Evolutionary conservation across 306 rosid genomes (phyloP).

Genomic region (Senna tora): DNA sequence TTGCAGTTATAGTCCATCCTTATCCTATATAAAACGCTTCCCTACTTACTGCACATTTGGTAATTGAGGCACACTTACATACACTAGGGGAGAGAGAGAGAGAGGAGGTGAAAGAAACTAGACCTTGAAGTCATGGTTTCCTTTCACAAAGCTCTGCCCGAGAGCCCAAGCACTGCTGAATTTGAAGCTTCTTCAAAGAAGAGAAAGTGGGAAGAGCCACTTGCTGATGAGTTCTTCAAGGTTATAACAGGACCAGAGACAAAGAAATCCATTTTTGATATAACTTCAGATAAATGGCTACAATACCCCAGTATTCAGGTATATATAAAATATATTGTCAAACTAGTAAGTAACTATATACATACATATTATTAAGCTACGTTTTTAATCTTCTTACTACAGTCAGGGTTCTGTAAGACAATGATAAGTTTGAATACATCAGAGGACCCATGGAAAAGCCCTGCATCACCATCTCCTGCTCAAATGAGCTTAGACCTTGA

Average conservation of each 20-base stretch:
- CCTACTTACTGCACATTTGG: slow-evolving; percentile 38
- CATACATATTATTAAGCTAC: background rate
- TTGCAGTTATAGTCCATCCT: slow-evolving; percentile 42
- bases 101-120: background rate
- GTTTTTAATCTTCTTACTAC: slow-evolving; percentile 22
- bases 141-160: slow-evolving; percentile 56
- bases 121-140: slow-evolving; percentile 58
- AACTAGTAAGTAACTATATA: background rate
- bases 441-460: slow-evolving; percentile 55
- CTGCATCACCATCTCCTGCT: slow-evolving; percentile 33
- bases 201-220: slow-evolving; percentile 64
- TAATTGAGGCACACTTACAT: slow-evolving; percentile 11
- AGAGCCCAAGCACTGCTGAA: slow-evolving; percentile 51
- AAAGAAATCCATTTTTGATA: slow-evolving; percentile 46
- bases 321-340: slow-evolving; percentile 13
- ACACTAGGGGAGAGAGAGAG: background rate
- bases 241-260: slow-evolving; percentile 45
- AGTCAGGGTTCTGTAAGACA: slow-evolving; percentile 83
- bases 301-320: slow-evolving; percentile 84
- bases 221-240: slow-evolving; percentile 42
- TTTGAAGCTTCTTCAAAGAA: slow-evolving; percentile 59
- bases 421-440: slow-evolving; percentile 53
- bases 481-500: slow-evolving; percentile 78
- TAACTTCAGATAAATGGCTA: slow-evolving; percentile 75
- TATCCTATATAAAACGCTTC: slow-evolving; percentile 61